Evolutionary conservation across 805 yeast genomes (phyloP).

Genomic region (Pichia heedii): DNA sequence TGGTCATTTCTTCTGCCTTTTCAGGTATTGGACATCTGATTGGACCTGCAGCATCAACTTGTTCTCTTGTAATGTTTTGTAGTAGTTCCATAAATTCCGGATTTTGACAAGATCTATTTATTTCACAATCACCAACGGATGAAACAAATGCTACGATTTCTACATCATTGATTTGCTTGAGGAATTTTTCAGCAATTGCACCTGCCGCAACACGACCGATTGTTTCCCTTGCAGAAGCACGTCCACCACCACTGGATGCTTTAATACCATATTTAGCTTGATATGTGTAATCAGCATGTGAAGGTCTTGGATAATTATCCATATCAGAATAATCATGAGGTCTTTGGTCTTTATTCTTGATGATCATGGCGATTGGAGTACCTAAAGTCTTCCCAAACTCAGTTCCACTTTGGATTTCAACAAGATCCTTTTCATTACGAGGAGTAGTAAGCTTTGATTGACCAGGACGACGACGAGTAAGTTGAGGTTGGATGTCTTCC

Average conservation of each 20-base stretch:
- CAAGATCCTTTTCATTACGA: slow-evolving; percentile 89
- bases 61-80: slow-evolving; percentile 74
- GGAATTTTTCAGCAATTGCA: slow-evolving; percentile 92
- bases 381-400: slow-evolving; percentile 88
- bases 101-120: slow-evolving; percentile 64
- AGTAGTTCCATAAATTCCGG: slow-evolving; percentile 58
- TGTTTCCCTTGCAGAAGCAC: slow-evolving; percentile 95
- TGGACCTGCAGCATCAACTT: slow-evolving; percentile 81
- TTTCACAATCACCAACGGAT: slow-evolving; percentile 75
- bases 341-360: slow-evolving; percentile 89
- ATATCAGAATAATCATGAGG: slow-evolving; percentile 95
- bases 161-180: slow-evolving; percentile 64
- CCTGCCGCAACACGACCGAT: slow-evolving; percentile 99
- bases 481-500: slow-evolving; percentile 88
- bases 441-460: slow-evolving; percentile 91
- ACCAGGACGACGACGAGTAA: slow-evolving; percentile 96
- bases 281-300: slow-evolving; percentile 96
- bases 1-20: slow-evolving; percentile 70
- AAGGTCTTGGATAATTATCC: slow-evolving; percentile 93
- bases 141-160: slow-evolving; percentile 96
- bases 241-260: slow-evolving; percentile 95
- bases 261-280: slow-evolving; percentile 83
- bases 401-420: slow-evolving; percentile 89
- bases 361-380: slow-evolving; percentile 91
- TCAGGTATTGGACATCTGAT: slow-evolving; percentile 84